A percentile compares a stretch with the other conserved stretches of the same genome.
Evolutionary conservation across 805 yeast genomes (phyloP).

Genomic region (Hanseniaspora occidentalis): DNA sequence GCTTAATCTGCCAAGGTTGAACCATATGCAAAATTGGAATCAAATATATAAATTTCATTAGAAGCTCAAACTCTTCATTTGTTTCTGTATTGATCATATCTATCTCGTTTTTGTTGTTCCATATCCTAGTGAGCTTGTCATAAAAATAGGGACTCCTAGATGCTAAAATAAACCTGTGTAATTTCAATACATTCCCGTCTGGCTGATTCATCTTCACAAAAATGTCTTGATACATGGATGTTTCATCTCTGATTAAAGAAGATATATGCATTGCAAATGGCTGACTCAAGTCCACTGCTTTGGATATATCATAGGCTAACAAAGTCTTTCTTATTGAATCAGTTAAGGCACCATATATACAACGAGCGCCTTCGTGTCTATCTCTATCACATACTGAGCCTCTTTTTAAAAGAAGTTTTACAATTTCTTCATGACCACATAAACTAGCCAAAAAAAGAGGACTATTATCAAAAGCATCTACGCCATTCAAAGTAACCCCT

Average conservation of each 20-base stretch:
- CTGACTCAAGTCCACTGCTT: slow-evolving; percentile 51
- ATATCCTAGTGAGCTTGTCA: slow-evolving; percentile 12
- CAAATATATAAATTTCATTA: slow-evolving; percentile 26
- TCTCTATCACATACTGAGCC: slow-evolving; percentile 76
- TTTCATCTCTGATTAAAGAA: slow-evolving; percentile 19
- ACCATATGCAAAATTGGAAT: slow-evolving; percentile 29
- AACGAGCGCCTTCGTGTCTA: slow-evolving; percentile 69
- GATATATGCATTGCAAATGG: slow-evolving; percentile 67
- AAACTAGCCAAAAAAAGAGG: slow-evolving; percentile 63
- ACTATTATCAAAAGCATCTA: slow-evolving; percentile 64
- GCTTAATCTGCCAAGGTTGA: slow-evolving; percentile 17
- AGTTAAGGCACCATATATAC: slow-evolving; percentile 67
- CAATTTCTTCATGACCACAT: slow-evolving; percentile 63
- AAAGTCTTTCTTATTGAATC: slow-evolving; percentile 50
- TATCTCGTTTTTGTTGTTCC: slow-evolving; percentile 15
- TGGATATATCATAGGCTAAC: slow-evolving; percentile 50
- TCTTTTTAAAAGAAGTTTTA: slow-evolving; percentile 41
- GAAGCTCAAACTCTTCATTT: slow-evolving; percentile 14
- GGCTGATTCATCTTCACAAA: slow-evolving; percentile 12
- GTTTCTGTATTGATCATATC: slow-evolving; percentile 13
- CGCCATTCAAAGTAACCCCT: slow-evolving; percentile 34
- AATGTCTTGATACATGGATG: slow-evolving; percentile 17
- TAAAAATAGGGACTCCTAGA: slow-evolving; percentile 26
- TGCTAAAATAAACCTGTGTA: slow-evolving; percentile 32
- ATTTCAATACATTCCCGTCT: slow-evolving; percentile 9